These are phyloP conservation scores for Eucalyptus paniculata DNA, from an alignment of 345 rosid genomes.

Conservation along the genomic window DNA sequence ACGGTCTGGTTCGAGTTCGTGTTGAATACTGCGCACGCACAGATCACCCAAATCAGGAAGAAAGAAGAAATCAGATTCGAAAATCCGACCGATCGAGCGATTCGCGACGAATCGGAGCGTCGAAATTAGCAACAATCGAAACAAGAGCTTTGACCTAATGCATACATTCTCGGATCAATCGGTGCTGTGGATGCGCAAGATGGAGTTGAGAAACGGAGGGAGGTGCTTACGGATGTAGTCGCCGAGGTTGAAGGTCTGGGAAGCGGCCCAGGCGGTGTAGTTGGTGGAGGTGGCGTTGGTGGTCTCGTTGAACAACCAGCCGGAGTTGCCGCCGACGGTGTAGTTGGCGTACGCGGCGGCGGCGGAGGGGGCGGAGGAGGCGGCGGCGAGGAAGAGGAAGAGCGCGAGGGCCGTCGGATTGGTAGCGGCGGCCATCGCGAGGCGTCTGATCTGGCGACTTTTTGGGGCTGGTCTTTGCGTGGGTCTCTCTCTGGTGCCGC, in stretches of 20 bases:
- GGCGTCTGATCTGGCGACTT: background rate
- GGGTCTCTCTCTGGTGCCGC: background rate
- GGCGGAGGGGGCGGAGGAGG: background rate
- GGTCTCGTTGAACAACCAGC: constrained; percentile 43
- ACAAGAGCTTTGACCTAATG: background rate
- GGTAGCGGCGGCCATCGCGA: background rate
- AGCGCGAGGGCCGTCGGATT: constrained; percentile 1
- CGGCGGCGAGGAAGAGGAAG: constrained; percentile 6
- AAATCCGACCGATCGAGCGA: background rate
- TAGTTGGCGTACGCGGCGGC: constrained; percentile 27
- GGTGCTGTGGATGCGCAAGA: background rate
- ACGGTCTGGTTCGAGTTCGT: constrained; percentile 48
- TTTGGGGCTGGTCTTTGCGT: background rate
- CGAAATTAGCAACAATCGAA: background rate
- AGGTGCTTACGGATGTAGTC: constrained; percentile 41
- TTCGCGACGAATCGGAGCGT: background rate
- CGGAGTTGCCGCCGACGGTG: constrained; percentile 38
- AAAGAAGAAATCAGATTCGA: background rate
- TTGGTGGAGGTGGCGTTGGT: constrained; percentile 28
- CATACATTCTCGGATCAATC: background rate
- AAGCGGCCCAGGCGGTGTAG: constrained; percentile 46
- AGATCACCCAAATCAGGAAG: background rate
- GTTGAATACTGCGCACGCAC: constrained; percentile 20
- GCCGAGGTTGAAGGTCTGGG: constrained; percentile 41
- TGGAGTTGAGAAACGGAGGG: background rate